Evolutionary conservation across 352 stramenopile species (phyloP).

Genomic region (Globisporangium paroecandrum): DNA sequence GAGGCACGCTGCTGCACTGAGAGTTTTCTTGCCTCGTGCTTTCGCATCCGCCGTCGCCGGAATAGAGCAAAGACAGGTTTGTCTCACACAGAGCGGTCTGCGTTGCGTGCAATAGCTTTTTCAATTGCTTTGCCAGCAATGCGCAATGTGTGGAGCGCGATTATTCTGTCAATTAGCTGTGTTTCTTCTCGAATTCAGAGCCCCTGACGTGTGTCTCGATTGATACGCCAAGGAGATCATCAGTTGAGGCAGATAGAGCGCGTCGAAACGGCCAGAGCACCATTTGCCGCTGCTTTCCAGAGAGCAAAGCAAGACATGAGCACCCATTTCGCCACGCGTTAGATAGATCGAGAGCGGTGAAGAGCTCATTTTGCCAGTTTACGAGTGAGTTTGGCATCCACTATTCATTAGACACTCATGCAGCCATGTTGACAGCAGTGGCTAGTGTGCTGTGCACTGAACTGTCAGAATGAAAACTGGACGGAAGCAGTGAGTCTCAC

Average conservation of each 20-base stretch:
- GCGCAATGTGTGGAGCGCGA: background rate
- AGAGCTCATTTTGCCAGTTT: background rate
- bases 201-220: background rate
- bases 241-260: background rate
- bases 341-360: background rate
- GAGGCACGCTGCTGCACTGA: background rate
- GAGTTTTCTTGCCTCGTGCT: background rate
- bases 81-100: background rate
- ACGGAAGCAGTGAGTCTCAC: background rate
- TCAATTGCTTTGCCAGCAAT: background rate
- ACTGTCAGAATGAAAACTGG: background rate
- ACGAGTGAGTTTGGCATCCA: background rate
- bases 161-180: background rate
- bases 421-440: background rate
- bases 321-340: background rate
- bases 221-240: background rate
- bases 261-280: background rate
- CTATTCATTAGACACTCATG: background rate
- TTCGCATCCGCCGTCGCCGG: background rate
- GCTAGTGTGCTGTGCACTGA: background rate
- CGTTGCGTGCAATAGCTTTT: background rate
- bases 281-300: background rate
- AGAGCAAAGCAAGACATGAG: background rate
- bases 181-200: background rate
- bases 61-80: background rate